A percentile compares a stretch with the other conserved stretches of the same genome.
Evolutionary conservation across 2,329 filamentous ascomycete genomes (phyloP).

Genomic region (Dactylellina sp.): DNA sequence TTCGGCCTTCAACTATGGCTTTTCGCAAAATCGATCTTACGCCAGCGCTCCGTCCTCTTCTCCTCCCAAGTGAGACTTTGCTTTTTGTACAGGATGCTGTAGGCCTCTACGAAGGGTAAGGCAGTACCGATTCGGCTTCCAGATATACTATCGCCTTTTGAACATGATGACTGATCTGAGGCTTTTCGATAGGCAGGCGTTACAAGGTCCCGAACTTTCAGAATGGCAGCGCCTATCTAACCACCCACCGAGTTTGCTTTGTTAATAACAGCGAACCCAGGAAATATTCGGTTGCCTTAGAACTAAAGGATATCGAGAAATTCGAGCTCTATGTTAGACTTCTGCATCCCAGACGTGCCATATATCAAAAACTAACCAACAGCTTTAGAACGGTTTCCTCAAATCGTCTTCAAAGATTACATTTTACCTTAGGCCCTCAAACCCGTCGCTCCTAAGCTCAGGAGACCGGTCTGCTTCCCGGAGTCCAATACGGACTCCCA

Average conservation of each 20-base stretch:
- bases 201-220: constrained; percentile 94
- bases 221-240: constrained; percentile 95
- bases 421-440: constrained; percentile 77
- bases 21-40: constrained; percentile 80
- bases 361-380: constrained; percentile 2
- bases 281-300: constrained; percentile 83
- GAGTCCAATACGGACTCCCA: constrained; percentile 66
- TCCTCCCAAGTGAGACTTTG: constrained; percentile 91
- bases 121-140: constrained; percentile 57
- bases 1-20: constrained; percentile 24
- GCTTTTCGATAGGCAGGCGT: constrained; percentile 72
- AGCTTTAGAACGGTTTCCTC: constrained; percentile 80
- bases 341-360: neutral
- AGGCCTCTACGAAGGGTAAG: constrained; percentile 95
- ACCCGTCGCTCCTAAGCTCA: constrained; percentile 63
- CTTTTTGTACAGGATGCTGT: constrained; percentile 98
- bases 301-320: constrained; percentile 89
- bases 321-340: constrained; percentile 82
- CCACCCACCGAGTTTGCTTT: constrained; percentile 94
- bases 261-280: constrained; percentile 89
- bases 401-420: constrained; percentile 96
- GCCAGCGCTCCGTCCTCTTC: constrained; percentile 90
- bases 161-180: constrained; percentile 51
- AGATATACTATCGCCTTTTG: neutral
- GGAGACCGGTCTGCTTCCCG: constrained; percentile 64